A percentile compares a stretch with the other conserved stretches of the same genome.
Evolutionary conservation across 176 grass and related monocot species (phyloP).

Genomic region (Oropetium thomaeum): DNA sequence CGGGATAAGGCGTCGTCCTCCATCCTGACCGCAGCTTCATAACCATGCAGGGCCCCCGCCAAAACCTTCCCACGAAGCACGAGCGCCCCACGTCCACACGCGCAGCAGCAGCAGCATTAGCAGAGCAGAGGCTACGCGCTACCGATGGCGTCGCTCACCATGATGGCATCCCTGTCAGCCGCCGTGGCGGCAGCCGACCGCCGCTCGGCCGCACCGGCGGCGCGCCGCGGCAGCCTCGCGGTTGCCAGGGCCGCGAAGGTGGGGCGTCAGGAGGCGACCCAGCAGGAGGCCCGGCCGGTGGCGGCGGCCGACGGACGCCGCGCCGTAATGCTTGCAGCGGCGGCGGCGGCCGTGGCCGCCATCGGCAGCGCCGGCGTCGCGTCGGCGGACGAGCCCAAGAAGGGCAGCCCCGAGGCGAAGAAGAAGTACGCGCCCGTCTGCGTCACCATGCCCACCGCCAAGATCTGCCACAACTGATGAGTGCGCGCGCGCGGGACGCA

Average conservation of each 20-base stretch:
- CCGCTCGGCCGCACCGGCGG: neutral
- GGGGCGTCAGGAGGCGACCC: slow-evolving; percentile 27
- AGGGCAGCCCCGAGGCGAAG: slow-evolving; percentile 54
- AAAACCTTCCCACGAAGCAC: slow-evolving; percentile 18
- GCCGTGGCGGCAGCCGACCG: slow-evolving; percentile 37
- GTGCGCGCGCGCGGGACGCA: neutral
- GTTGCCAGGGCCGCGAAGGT: slow-evolving; percentile 31
- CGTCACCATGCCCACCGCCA: slow-evolving; percentile 83
- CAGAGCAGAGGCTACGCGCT: neutral
- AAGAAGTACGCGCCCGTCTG: slow-evolving; percentile 72
- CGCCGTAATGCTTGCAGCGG: slow-evolving; percentile 50
- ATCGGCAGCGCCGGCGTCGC: slow-evolving; percentile 33
- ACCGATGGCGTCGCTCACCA: slow-evolving; percentile 69
- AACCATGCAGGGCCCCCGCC: slow-evolving; percentile 16
- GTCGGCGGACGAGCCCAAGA: slow-evolving; percentile 32
- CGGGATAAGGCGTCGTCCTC: slow-evolving; percentile 42
- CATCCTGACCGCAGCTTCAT: slow-evolving; percentile 25
- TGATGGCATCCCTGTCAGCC: slow-evolving; percentile 61
- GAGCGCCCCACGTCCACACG: neutral
- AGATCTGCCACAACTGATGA: slow-evolving; percentile 66
- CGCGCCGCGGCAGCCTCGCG: slow-evolving; percentile 32
- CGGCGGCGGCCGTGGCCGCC: slow-evolving; percentile 41
- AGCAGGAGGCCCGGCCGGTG: neutral
- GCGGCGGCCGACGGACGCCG: slow-evolving; percentile 37
- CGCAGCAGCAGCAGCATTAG: neutral